These are phyloP conservation scores for Evernia prunastri DNA, from an alignment of 495 filamentous ascomycete genomes.

Conservation along the genomic window DNA sequence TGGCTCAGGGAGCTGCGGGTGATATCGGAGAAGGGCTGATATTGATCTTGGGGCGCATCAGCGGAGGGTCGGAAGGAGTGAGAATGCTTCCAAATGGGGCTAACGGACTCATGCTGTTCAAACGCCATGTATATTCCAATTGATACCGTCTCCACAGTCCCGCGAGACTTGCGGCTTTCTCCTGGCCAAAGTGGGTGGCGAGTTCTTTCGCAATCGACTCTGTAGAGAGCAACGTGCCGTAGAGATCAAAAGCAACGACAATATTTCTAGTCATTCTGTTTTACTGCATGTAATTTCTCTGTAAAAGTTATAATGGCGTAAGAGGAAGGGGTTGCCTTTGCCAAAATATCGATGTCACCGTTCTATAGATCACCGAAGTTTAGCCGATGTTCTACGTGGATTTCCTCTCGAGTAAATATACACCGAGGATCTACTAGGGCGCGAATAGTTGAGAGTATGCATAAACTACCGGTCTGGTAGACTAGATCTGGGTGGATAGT, in stretches of 20 bases:
- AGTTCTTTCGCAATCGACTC: conserved; percentile 55
- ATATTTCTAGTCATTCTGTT: conserved; percentile 20
- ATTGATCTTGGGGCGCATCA: conserved; percentile 2
- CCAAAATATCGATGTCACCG: not conserved
- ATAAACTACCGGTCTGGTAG: no score
- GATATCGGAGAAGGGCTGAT: conserved; percentile 53
- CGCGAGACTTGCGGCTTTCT: conserved; percentile 50
- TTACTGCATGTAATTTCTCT: not conserved
- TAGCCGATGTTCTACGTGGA: no score
- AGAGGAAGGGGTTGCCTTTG: no score
- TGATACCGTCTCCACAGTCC: conserved; percentile 56
- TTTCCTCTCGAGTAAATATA: no score
- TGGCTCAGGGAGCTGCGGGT: conserved; percentile 58
- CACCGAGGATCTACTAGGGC: no score
- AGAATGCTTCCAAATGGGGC: not conserved
- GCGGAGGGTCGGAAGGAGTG: not conserved
- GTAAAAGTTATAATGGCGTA: no score
- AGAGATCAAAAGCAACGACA: conserved; percentile 67
- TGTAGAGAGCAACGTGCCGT: conserved; percentile 67
- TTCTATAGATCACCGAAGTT: not conserved
- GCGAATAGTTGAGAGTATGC: no score
- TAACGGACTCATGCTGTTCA: conserved; percentile 68
- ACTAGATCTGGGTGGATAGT: no score
- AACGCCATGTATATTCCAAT: conserved; percentile 76
- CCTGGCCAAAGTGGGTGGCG: conserved; percentile 44